Conservation (phyloP, 345 rosid species). For the Eucalyptus microcorys region DNA sequence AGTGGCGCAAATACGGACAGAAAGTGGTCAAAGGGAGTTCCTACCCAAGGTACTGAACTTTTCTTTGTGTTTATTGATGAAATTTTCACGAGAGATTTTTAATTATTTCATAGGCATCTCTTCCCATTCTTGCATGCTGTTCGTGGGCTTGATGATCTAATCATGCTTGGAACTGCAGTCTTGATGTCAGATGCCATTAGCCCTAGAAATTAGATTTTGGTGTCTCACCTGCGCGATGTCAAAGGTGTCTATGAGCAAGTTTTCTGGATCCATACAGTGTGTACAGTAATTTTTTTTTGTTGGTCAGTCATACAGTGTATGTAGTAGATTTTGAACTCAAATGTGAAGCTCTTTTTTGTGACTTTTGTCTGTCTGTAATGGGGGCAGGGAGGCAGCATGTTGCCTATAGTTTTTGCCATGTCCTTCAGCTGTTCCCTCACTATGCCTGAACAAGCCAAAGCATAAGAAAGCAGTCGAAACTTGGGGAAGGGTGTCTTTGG, state of each 20-base stretch:
- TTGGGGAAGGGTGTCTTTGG: neutral
- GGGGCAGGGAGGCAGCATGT: neutral
- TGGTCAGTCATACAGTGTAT: neutral
- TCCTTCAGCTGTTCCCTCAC: neutral
- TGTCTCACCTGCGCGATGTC: neutral
- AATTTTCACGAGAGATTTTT: neutral
- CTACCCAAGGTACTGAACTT: conserved; percentile 66
- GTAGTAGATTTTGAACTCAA: neutral
- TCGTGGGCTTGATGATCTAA: neutral
- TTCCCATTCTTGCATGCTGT: neutral
- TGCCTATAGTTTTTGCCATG: neutral
- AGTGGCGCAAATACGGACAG: conserved; percentile 99
- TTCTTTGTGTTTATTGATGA: neutral
- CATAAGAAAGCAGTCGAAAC: neutral
- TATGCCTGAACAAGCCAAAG: neutral
- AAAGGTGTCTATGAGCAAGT: neutral
- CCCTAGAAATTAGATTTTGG: neutral
- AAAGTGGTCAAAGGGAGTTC: conserved; percentile 97
- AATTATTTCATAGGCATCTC: neutral
- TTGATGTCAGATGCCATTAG: neutral
- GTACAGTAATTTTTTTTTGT: neutral
- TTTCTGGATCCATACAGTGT: neutral
- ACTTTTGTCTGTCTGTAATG: neutral
- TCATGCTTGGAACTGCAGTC: neutral
- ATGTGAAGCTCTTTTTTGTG: neutral